phyloP scores from a whole-genome alignment of 345 rosid species.

The Hirschfeldia incana region DNA sequence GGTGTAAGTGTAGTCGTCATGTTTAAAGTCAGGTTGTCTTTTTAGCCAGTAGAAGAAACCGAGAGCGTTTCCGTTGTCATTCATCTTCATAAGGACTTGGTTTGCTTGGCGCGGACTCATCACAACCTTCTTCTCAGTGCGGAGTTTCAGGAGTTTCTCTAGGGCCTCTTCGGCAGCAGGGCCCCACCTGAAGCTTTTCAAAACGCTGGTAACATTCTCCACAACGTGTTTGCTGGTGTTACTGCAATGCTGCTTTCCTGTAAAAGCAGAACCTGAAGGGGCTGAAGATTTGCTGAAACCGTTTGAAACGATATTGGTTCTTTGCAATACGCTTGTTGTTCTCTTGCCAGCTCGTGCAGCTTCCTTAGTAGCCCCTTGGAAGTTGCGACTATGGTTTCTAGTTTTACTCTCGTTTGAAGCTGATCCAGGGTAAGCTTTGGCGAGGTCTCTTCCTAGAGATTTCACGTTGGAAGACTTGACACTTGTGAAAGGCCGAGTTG shows the following conservation, averaged over 20 bases:
- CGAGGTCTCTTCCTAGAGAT: slow-evolving; percentile 52
- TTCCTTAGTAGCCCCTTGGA: slow-evolving; percentile 45
- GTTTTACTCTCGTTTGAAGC: slow-evolving; percentile 41
- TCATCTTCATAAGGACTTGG: slow-evolving; percentile 81
- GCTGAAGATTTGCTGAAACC: slow-evolving; percentile 43
- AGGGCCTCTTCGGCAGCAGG: slow-evolving; percentile 76
- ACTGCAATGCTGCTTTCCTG: slow-evolving; percentile 44
- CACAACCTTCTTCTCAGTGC: slow-evolving; percentile 47
- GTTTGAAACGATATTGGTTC: slow-evolving; percentile 43
- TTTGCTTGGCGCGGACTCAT: slow-evolving; percentile 88
- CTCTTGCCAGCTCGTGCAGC: slow-evolving; percentile 44
- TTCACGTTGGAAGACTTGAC: slow-evolving; percentile 58
- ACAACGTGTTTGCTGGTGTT: slow-evolving; percentile 46
- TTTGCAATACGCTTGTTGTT: slow-evolving; percentile 44
- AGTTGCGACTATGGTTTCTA: slow-evolving; percentile 37
- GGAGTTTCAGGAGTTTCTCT: slow-evolving; percentile 35
- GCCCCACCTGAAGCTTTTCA: slow-evolving; percentile 69
- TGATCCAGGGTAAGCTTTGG: slow-evolving; percentile 57
- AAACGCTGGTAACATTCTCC: slow-evolving; percentile 55
- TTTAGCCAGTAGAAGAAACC: slow-evolving; percentile 87
- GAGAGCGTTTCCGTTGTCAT: slow-evolving; percentile 75
- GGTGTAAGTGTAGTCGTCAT: slow-evolving; percentile 90
- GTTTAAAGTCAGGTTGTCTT: slow-evolving; percentile 66
- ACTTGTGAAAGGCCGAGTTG: slow-evolving; percentile 47
- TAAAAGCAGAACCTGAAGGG: slow-evolving; percentile 39